Evolutionary conservation across 306 rosid species (phyloP).

Genomic region (Acacia confusa): DNA sequence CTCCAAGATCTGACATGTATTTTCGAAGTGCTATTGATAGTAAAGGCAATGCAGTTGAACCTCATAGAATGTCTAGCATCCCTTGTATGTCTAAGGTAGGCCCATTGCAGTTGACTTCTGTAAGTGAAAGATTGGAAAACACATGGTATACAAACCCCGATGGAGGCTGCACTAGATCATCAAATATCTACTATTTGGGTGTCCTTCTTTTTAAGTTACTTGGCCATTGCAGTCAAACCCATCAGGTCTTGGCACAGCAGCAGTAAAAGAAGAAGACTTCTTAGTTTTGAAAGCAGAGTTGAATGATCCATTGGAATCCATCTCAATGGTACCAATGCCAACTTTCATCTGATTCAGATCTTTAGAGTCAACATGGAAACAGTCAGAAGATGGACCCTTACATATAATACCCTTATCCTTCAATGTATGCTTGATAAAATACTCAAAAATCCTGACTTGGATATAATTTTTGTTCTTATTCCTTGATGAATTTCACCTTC

Average conservation of each 20-base stretch:
- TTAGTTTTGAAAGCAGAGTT: slow-evolving; percentile 41
- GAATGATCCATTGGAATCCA: slow-evolving; percentile 40
- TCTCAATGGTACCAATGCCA: slow-evolving; percentile 35
- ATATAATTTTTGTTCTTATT: slow-evolving; percentile 74
- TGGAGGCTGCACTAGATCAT: slow-evolving; percentile 61
- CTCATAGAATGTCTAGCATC: slow-evolving; percentile 49
- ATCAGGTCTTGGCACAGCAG: slow-evolving; percentile 32
- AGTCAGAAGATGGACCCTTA: slow-evolving; percentile 51
- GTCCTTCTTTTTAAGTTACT: slow-evolving; percentile 93
- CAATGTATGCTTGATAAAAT: slow-evolving; percentile 69
- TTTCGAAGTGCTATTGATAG: slow-evolving; percentile 43
- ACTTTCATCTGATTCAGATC: slow-evolving; percentile 44
- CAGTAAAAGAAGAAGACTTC: slow-evolving; percentile 31
- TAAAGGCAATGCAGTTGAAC: slow-evolving; percentile 39
- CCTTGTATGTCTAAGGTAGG: slow-evolving; percentile 45
- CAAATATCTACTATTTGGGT: slow-evolving; percentile 86
- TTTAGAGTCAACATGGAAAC: slow-evolving; percentile 41
- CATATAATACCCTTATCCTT: slow-evolving; percentile 75
- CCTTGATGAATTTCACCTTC: slow-evolving; percentile 48
- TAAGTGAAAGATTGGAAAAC: slow-evolving; percentile 61
- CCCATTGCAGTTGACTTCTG: slow-evolving; percentile 37
- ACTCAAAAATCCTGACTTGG: slow-evolving; percentile 82
- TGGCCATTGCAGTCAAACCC: slow-evolving; percentile 57
- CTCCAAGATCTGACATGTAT: slow-evolving; percentile 36
- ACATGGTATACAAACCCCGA: slow-evolving; percentile 89